Base-by-base conservation (phyloP, 345 rosid genomes). In the Pugionium dolabratum region DNA sequence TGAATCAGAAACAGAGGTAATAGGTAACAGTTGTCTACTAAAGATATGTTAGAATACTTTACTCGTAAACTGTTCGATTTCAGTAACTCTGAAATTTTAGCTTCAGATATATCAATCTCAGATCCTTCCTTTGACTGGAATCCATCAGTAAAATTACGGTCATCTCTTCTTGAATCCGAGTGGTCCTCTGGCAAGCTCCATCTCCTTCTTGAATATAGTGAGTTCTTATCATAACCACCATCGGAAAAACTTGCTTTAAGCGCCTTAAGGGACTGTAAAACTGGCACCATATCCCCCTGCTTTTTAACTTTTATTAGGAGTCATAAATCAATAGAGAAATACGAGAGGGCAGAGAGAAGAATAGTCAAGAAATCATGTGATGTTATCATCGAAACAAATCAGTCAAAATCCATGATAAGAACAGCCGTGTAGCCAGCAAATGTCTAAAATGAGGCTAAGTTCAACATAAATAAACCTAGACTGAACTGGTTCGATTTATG, bases 261-360 rank as follows among this genome's bases (percentile, higher is more conserved):
- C 1, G 82, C 79, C 72, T 77, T 75, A 54, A 89, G 89, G 75
- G 89, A 89, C 78, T 83, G 83, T 63, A 86, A 60, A 76, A 89
- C 89, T 43, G 93, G 85, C 55, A 70, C 76, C 92, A 86, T 81
- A 43, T 84, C 57, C 35, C 96, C 90, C 96, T 88, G 85, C 64
- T 6, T 65, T 53, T 67, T 61, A 31, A 67, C 62, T 46, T 53
- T 64, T 59, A 66, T 67, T 51, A 82, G 78, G 46, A 74, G 32
- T 41, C 69, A 34, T 34, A 54, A 42, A 33, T 40, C 37, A 9
- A 62, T 9, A 35, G 59, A 58, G 9, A 60, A 54, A 73, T 18
- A 67, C 59, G 8, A 40, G 63, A 62, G 41, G 53, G 26, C 55
- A 3, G 7, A n/a, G 33, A 48, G 46, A 33, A 2, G 32, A 7